phyloP scores from a whole-genome alignment of 192 early-diverging fungal genomes.

The Entomortierella parvispora region DNA sequence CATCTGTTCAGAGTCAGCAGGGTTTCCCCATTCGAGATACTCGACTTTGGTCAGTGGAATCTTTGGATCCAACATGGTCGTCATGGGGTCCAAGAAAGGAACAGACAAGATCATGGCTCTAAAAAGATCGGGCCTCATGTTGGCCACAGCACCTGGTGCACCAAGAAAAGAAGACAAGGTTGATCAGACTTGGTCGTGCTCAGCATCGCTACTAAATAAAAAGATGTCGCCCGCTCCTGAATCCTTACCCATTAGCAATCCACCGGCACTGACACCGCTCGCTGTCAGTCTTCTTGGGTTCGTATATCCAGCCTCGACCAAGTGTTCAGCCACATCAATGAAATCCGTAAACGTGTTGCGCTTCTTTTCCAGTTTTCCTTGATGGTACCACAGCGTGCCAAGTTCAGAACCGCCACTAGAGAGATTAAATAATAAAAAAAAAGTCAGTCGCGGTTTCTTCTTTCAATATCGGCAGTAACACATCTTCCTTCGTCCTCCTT shows the following conservation, averaged over 20 bases:
- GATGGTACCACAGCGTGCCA: conserved; percentile 81
- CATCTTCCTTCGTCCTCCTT: too few species aligned
- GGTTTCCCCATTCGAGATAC: conserved; percentile 83
- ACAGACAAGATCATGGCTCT: conserved; percentile 79
- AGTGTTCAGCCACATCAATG: conserved; percentile 69
- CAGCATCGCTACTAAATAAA: neutral
- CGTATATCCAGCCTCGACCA: conserved; percentile 69
- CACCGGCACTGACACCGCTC: conserved; percentile 82
- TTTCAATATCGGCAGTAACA: too few species aligned
- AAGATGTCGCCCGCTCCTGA: too few species aligned
- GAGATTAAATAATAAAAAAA: neutral
- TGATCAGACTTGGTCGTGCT: neutral
- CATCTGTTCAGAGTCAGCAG: conserved; percentile 54
- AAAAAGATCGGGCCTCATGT: conserved; percentile 73
- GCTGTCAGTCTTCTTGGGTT: conserved; percentile 65
- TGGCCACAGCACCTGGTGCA: conserved; percentile 38
- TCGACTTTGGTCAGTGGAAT: conserved; percentile 79
- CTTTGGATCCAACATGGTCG: conserved; percentile 82
- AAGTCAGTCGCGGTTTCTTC: neutral
- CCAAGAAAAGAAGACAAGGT: neutral
- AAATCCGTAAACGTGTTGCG: conserved; percentile 79
- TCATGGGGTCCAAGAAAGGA: conserved; percentile 88
- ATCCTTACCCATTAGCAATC: conserved; percentile 73
- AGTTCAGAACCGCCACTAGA: conserved; percentile 80
- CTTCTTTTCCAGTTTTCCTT: conserved; percentile 77